Conservation (phyloP, 306 rosid species). For the Dalbergia oliveri region DNA sequence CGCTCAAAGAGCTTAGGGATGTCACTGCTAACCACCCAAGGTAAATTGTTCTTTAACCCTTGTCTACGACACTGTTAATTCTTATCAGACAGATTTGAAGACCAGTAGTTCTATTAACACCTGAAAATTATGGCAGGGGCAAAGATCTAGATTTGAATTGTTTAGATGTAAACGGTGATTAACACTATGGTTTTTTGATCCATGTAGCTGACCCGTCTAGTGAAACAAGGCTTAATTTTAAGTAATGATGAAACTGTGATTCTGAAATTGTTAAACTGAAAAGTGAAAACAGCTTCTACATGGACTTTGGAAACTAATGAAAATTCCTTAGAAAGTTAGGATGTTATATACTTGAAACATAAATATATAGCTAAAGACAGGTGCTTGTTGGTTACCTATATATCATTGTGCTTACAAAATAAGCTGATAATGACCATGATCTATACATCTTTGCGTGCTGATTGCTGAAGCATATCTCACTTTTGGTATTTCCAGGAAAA, state of each 20-base stretch:
- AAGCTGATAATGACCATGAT: background rate
- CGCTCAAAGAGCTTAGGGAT: conserved; percentile 4
- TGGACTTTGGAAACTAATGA: background rate
- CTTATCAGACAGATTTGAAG: background rate
- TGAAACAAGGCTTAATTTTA: background rate
- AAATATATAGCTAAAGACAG: no score
- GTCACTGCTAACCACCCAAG: background rate
- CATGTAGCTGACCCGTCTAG: no score
- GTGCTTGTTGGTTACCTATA: no score
- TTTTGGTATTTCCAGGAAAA: background rate
- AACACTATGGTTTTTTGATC: no score
- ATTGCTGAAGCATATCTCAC: background rate
- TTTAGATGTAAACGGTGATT: no score
- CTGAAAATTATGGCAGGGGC: background rate
- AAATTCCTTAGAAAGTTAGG: background rate
- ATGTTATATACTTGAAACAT: no score
- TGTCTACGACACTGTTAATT: background rate
- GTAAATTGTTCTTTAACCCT: background rate
- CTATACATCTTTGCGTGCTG: background rate
- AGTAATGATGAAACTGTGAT: background rate
- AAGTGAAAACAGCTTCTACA: background rate
- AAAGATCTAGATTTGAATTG: background rate
- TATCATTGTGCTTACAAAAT: no score
- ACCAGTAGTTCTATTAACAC: background rate
- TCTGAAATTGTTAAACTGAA: background rate